Evolutionary conservation across 169 alveolate genomes (phyloP), one percentile per base, ranked within the genome.

Genomic region (Plasmodium coatneyi): DNA sequence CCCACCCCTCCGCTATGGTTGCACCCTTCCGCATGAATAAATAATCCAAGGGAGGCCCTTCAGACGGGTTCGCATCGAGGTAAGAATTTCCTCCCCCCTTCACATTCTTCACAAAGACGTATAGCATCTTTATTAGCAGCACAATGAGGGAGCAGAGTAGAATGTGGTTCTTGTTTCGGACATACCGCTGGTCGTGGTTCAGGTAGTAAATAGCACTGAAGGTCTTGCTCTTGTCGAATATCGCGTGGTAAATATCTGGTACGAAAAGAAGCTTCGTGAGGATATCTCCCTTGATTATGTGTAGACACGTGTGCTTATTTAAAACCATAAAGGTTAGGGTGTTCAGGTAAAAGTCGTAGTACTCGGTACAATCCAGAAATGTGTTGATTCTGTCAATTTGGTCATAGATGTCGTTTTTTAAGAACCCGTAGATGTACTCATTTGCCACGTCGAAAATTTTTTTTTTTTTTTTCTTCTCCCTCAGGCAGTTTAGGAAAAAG

Each of bases 91-190:
- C 52, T 9, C 19, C 32, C 0, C 60, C 46, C 43, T 19, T 19
- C 25, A 34, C 66, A 54, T 74, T 56, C 28, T 89, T 89, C 46
- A 80, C 76, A 79, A 79, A 89, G 5, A 89, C 52, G 34, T 79
- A 89, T 6, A 89, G 34, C 76, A 89, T 60, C 16, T 89, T 89
- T 25, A 89, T 89, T 10, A 89, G 49, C 12, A 89, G 32, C 2
- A 89, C 94, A 19, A 89, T 89, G n/a, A 89, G 32, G n/a, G 94
- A 89, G 71, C 94, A 89, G 3, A 89, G 81, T 0, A 70, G 41
- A 0, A 89, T 89, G 25, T 89, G 94, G 7, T 89, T 80, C 71
- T 89, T 89, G 41, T 89, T 89, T 28, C 94, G 25, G 12, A 89
- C 71, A 41, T 89, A 89, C 19, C 56, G 74, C n/a, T 66, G 2